A percentile compares a stretch with the other conserved stretches of the same genome.
These are phyloP conservation scores for Begonia masoniana DNA, from an alignment of 306 rosid species.

Conservation along the genomic window DNA sequence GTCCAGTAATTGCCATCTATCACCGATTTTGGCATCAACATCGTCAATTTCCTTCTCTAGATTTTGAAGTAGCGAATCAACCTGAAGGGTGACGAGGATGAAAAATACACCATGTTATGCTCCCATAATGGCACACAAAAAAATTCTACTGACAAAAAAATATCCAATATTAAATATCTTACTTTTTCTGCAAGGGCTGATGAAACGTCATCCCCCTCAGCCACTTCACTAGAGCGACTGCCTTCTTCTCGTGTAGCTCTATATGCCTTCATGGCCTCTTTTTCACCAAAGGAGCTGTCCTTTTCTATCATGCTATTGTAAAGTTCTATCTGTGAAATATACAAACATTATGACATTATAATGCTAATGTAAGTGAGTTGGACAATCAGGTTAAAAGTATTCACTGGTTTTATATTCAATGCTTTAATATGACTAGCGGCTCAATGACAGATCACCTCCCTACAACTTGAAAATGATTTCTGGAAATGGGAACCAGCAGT, in stretches of 20 bases:
- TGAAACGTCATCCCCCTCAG: constrained; percentile 50
- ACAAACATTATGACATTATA: no score
- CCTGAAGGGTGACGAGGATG: constrained; percentile 31
- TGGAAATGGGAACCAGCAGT: no score
- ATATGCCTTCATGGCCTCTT: constrained; percentile 67
- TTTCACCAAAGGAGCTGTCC: constrained; percentile 55
- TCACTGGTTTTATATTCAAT: no score
- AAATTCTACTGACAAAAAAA: not conserved
- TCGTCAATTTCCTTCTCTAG: constrained; percentile 95
- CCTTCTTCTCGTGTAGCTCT: constrained; percentile 76
- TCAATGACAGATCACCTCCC: no score
- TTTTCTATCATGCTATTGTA: constrained; percentile 78
- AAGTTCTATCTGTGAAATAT: constrained; percentile 55
- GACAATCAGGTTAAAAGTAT: no score
- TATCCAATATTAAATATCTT: constrained; percentile 11
- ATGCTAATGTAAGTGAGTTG: no score
- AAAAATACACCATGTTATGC: not conserved
- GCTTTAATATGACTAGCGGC: no score
- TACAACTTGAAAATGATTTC: no score
- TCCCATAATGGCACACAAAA: no score
- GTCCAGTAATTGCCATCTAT: constrained; percentile 72
- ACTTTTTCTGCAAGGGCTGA: constrained; percentile 79
- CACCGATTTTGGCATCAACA: constrained; percentile 91
- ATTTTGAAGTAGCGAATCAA: constrained; percentile 86
- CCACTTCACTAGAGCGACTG: constrained; percentile 30